Evolutionary conservation across 1,284 basidiomycete genomes (phyloP), one percentile per base, ranked within the genome.

Genomic region (Ustilago shanxiensis): DNA sequence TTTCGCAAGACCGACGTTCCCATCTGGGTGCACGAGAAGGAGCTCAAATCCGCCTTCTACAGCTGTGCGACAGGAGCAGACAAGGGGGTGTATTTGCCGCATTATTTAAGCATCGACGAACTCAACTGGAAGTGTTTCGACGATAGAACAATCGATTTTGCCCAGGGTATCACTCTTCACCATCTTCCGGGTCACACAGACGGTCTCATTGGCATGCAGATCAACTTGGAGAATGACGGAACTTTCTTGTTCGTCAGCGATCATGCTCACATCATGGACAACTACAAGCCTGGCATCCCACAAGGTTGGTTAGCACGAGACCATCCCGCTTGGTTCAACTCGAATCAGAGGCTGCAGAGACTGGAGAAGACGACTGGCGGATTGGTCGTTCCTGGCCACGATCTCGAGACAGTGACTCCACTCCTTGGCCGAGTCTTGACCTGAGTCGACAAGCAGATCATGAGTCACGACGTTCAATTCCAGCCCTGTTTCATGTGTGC

Each of bases 101-200:
- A 79, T 66, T 84, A 84, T 54, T 72, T 83, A 20, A 50, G 53
- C 13, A 11, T 79, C 33, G 71, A 66, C 53, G 53, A 71, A 18
- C 72, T 81, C 58, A 84, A 83, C 57, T 84, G 82, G 83, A 83
- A 82, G 60, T 79, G 75, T 16, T 84, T 84, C 53, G 76, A 80
- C 63, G 82, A 83, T 5, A 60, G 73, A 10, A 77, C 76, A 24
- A 52, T 76, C 39, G 81, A 83, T 22, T 77, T 83, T 41, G 74
- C 74, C 24, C 82, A 75, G 35, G 82, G 83, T n/a, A 67, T 85
- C 58, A 77, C 78, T 2, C 60, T 85, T 0, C 82, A 83, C 60
- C 81, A 83, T 45, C 69, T 82, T 1, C 83, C 83, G 13, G 83
- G 83, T 14, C 83, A 85, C 57, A 82, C 83, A 3, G 79, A 77